Conservation (phyloP, 257 asterid genomes). For the Solanum clarkiae region DNA sequence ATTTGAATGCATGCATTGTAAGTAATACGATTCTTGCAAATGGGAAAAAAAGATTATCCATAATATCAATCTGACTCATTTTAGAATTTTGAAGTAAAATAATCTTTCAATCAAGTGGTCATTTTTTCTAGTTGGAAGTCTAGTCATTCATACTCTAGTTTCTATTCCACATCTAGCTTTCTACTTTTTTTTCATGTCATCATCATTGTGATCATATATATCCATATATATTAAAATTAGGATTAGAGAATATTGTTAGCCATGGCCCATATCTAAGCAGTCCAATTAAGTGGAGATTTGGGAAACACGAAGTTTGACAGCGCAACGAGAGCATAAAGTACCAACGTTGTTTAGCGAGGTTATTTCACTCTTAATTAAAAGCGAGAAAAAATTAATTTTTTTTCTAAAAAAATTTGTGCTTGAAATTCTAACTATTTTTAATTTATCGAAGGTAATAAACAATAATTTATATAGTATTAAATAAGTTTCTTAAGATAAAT, state of each 20-base stretch:
- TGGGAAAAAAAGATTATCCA: neutral
- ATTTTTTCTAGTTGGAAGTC: constrained; percentile 17
- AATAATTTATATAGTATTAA: too few relatives aligned
- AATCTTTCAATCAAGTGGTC: neutral
- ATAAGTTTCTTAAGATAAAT: too few relatives aligned
- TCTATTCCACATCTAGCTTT: neutral
- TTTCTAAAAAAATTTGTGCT: too few relatives aligned
- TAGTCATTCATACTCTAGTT: constrained; percentile 16
- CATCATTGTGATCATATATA: constrained; percentile 1
- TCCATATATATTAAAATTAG: neutral
- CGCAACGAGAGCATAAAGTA: neutral
- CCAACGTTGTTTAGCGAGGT: too few relatives aligned
- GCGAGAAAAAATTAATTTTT: too few relatives aligned
- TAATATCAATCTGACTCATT: neutral
- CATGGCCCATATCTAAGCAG: neutral
- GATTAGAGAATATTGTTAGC: neutral
- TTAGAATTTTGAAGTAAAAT: neutral
- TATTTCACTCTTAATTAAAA: too few relatives aligned
- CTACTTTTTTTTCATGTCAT: neutral
- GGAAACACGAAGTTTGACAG: neutral
- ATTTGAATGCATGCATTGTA: neutral
- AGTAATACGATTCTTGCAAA: neutral
- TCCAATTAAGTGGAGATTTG: neutral
- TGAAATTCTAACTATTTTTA: too few relatives aligned
- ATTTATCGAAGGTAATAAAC: too few relatives aligned